These are phyloP conservation scores for Sporothrix pseudoabietina DNA, from an alignment of 2,329 filamentous ascomycete genomes.

Conservation along the genomic window DNA sequence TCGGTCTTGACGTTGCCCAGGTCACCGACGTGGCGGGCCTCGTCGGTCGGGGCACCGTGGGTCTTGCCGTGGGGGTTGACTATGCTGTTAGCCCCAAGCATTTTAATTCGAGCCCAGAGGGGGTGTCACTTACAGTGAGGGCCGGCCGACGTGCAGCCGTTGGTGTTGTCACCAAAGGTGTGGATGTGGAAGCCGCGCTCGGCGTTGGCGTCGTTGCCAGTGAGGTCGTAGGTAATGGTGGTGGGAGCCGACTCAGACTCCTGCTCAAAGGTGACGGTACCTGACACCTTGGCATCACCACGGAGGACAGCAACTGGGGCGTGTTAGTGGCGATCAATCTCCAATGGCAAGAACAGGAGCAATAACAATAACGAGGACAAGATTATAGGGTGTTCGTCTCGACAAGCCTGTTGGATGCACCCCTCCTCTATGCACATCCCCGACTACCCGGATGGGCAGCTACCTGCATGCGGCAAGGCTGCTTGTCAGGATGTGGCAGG, in stretches of 20 bases:
- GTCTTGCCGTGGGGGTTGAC: conserved; percentile 95
- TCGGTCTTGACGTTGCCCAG: conserved; percentile 97
- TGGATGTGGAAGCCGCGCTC: conserved; percentile 98
- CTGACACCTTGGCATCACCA: conserved; percentile 94
- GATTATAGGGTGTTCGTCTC: neutral
- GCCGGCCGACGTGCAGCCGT: conserved; percentile 97
- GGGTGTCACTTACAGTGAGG: conserved; percentile 77
- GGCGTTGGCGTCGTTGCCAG: conserved; percentile 89
- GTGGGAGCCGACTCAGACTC: conserved; percentile 77
- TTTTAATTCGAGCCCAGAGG: neutral
- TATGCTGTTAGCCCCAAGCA: conserved; percentile 42
- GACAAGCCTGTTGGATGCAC: conserved; percentile 30
- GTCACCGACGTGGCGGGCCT: conserved; percentile 91
- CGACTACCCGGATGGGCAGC: conserved; percentile 17
- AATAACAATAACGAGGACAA: too few species aligned
- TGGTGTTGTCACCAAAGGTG: conserved; percentile 99
- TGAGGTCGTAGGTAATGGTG: conserved; percentile 88
- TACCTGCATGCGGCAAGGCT: conserved; percentile 22
- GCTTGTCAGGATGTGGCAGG: neutral
- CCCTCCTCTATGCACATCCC: neutral
- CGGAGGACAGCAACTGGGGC: conserved; percentile 88
- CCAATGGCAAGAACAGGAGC: neutral
- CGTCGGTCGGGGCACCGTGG: conserved; percentile 84
- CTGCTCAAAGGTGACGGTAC: conserved; percentile 96
- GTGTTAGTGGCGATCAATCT: conserved; percentile 17